phyloP scores from a whole-genome alignment of 2,329 filamentous ascomycete species.

The Calonectria multiphialidica region DNA sequence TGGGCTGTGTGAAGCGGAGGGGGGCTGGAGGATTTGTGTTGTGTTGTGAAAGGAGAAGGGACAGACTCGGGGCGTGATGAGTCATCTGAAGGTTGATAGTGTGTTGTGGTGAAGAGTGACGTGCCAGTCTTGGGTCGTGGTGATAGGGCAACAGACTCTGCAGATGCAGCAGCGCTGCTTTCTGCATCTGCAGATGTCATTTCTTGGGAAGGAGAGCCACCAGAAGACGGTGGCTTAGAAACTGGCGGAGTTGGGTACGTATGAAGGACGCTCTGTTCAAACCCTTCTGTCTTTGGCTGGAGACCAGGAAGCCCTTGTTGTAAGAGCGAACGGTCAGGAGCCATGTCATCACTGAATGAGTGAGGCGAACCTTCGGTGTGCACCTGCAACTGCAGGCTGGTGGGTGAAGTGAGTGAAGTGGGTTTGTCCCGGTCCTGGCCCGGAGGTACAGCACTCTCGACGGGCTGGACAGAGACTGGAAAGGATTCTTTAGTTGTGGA shows the following conservation, averaged over 20 bases:
- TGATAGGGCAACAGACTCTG: slow-evolving; percentile 33
- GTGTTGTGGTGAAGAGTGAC: slow-evolving; percentile 44
- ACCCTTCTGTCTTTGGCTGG: slow-evolving; percentile 37
- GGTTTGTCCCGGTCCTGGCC: slow-evolving; percentile 40
- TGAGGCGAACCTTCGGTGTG: slow-evolving; percentile 41
- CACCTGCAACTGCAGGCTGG: slow-evolving; percentile 45
- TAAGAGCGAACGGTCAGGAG: slow-evolving; percentile 38
- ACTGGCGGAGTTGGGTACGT: slow-evolving; percentile 70
- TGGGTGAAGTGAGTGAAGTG: slow-evolving; percentile 50
- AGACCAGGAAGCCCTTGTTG: slow-evolving; percentile 39
- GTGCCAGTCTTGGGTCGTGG: slow-evolving; percentile 36
- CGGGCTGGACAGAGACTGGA: slow-evolving; percentile 54
- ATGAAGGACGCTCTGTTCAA: slow-evolving; percentile 44
- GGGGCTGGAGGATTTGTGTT: slow-evolving; percentile 34
- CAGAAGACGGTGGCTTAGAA: slow-evolving; percentile 59
- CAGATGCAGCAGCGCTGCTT: slow-evolving; percentile 37
- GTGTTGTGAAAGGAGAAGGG: slow-evolving; percentile 33
- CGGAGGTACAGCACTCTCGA: slow-evolving; percentile 46
- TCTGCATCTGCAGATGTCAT: slow-evolving; percentile 40
- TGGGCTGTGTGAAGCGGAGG: slow-evolving; percentile 52
- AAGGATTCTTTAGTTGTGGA: slow-evolving; percentile 59
- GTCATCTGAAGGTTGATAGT: slow-evolving; percentile 40
- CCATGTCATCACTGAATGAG: slow-evolving; percentile 35
- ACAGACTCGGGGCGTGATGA: slow-evolving; percentile 37
- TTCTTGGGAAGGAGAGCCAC: slow-evolving; percentile 46